These are phyloP conservation scores for Knoxia roxburghii DNA, from an alignment of 257 asterid species.

Conservation along the genomic window DNA sequence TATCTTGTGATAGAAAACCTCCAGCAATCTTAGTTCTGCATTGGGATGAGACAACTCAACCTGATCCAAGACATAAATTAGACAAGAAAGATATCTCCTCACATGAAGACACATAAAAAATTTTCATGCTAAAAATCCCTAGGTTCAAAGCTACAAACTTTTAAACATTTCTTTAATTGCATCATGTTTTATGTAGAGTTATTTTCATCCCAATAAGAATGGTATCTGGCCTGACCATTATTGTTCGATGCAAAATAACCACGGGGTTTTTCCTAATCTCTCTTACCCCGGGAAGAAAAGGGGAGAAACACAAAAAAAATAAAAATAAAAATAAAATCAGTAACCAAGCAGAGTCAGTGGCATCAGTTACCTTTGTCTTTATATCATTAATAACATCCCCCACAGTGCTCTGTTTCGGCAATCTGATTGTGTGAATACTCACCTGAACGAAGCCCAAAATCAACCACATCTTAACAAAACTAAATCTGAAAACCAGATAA, in stretches of 20 bases:
- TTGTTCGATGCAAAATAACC: background rate
- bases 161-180: background rate
- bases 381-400: slow-evolving; percentile 72
- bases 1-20: slow-evolving; percentile 78
- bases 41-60: slow-evolving; percentile 71
- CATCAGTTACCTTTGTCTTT: slow-evolving; percentile 53
- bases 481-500: background rate
- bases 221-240: background rate
- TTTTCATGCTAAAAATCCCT: background rate
- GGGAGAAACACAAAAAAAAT: background rate
- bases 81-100: slow-evolving; percentile 11
- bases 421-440: slow-evolving; percentile 59
- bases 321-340: background rate
- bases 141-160: background rate
- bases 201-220: background rate
- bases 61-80: slow-evolving; percentile 34
- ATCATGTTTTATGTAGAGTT: background rate
- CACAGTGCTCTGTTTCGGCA: slow-evolving; percentile 77
- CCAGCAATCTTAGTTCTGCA: slow-evolving; percentile 77
- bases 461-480: slow-evolving; percentile 11
- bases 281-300: background rate
- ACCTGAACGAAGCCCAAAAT: slow-evolving; percentile 43
- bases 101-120: background rate
- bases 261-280: background rate
- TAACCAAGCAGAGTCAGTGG: background rate